Evolutionary conservation across 148 eudicot genomes (phyloP).

Genomic region (Vaccinium darrowii): DNA sequence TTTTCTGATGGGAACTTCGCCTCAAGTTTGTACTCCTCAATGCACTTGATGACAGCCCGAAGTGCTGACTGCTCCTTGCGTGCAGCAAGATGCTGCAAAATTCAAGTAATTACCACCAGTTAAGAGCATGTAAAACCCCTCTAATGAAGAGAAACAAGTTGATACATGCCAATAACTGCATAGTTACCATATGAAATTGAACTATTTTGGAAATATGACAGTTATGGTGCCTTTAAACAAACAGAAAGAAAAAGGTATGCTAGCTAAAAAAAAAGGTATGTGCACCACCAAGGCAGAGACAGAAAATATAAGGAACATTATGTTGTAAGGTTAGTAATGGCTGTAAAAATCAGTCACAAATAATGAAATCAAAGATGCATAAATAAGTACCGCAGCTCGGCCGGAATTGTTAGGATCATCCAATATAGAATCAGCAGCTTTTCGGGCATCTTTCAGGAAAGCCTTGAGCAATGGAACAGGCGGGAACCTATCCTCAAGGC

Average conservation of each 20-base stretch:
- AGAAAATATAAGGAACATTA: background rate
- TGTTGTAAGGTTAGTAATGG: background rate
- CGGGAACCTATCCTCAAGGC: constrained; percentile 76
- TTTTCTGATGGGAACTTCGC: constrained; percentile 64
- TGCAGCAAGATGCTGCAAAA: constrained; percentile 69
- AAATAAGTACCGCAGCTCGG: constrained; percentile 44
- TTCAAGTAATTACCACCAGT: background rate
- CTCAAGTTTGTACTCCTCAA: constrained; percentile 91
- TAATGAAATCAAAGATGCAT: background rate
- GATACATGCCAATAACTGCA: background rate
- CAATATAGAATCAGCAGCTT: constrained; percentile 67
- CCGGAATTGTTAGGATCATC: constrained; percentile 81
- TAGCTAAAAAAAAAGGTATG: background rate
- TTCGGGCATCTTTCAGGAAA: constrained; percentile 89
- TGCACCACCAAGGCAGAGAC: background rate
- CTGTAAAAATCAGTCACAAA: background rate
- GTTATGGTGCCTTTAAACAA: background rate
- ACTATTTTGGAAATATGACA: background rate
- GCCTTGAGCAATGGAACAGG: constrained; percentile 81
- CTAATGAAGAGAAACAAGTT: background rate
- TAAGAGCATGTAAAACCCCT: background rate
- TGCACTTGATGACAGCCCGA: constrained; percentile 86
- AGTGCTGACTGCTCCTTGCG: constrained; percentile 95
- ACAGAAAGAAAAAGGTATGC: background rate
- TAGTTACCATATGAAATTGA: background rate